Percentiles rank a stretch among this genome's conserved stretches.
Conservation (phyloP, 2,329 filamentous ascomycete genomes). For the Hypoxylon sp. region DNA sequence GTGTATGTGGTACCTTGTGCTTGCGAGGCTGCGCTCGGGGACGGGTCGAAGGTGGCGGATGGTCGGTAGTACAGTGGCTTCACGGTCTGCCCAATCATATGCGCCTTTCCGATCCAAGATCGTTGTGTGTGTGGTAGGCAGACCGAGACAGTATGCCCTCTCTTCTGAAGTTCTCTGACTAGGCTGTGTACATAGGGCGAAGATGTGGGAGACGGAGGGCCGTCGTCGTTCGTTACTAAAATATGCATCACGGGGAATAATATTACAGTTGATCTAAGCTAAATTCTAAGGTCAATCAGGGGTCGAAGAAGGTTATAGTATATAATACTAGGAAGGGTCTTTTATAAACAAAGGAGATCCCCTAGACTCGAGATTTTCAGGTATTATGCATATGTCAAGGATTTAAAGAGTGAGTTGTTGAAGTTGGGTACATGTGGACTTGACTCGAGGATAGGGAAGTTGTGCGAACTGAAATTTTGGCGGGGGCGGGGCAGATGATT, state of each 20-base stretch:
- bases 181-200: slow-evolving; percentile 86
- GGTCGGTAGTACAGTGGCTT: slow-evolving; percentile 87
- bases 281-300: slow-evolving; percentile 20
- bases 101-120: slow-evolving; percentile 98
- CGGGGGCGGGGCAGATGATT: slow-evolving; percentile 40
- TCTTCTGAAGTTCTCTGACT: slow-evolving; percentile 76
- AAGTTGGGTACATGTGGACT: slow-evolving; percentile 22
- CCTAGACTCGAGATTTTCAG: background rate
- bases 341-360: slow-evolving; percentile 5
- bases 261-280: slow-evolving; percentile 6
- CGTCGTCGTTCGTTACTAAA: slow-evolving; percentile 83
- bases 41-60: slow-evolving; percentile 56
- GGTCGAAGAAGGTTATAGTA: background rate
- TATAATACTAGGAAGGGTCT: background rate
- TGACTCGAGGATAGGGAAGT: slow-evolving; percentile 13
- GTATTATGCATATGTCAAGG: slow-evolving; percentile 6
- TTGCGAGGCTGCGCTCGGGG: slow-evolving; percentile 58
- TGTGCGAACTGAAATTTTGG: slow-evolving; percentile 30
- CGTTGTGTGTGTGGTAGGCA: slow-evolving; percentile 91
- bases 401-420: slow-evolving; percentile 1
- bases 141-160: slow-evolving; percentile 90
- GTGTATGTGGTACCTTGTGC: slow-evolving; percentile 76
- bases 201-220: slow-evolving; percentile 81
- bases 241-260: slow-evolving; percentile 67
- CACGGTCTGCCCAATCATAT: slow-evolving; percentile 91